These are phyloP conservation scores for Coprinopsis cinerea DNA, from an alignment of 768 basidiomycete species.

Conservation along the genomic window DNA sequence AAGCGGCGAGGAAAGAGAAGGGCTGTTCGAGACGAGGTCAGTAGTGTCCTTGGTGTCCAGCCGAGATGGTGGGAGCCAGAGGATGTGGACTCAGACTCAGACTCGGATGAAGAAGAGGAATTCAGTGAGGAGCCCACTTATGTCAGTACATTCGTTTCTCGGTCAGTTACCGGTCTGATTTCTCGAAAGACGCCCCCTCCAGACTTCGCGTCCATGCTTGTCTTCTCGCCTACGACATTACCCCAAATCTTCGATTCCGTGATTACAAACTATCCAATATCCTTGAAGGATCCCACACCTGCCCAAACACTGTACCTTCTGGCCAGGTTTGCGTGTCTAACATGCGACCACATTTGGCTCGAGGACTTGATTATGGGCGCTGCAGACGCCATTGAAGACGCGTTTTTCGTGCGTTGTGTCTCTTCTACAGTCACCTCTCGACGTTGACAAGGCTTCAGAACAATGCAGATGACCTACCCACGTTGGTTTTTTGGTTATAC, in stretches of 20 bases:
- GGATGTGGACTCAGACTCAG: slow-evolving; percentile 36
- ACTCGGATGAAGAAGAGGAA: slow-evolving; percentile 44
- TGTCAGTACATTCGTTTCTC: slow-evolving; percentile 29
- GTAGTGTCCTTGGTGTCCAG: slow-evolving; percentile 48
- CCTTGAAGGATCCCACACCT: slow-evolving; percentile 72
- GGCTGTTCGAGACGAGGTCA: slow-evolving; percentile 53
- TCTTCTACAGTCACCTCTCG: slow-evolving; percentile 5
- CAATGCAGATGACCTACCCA: slow-evolving; percentile 78
- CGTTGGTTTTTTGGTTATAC: slow-evolving; percentile 90
- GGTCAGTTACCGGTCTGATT: slow-evolving; percentile 12
- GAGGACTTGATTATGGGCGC: slow-evolving; percentile 90
- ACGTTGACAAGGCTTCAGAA: slow-evolving; percentile 39
- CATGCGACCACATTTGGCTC: slow-evolving; percentile 88
- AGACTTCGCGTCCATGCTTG: slow-evolving; percentile 87
- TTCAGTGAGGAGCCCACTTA: slow-evolving; percentile 44
- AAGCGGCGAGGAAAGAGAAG: slow-evolving; percentile 49
- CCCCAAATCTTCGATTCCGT: slow-evolving; percentile 77
- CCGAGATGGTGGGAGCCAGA: slow-evolving; percentile 62
- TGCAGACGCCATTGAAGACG: slow-evolving; percentile 87
- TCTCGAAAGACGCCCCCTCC: slow-evolving; percentile 57
- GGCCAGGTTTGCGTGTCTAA: slow-evolving; percentile 86
- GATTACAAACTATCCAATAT: slow-evolving; percentile 68
- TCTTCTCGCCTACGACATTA: slow-evolving; percentile 78
- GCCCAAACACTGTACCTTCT: slow-evolving; percentile 90
- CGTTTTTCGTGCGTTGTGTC: slow-evolving; percentile 71